Conservation (phyloP, 2,329 filamentous ascomycete genomes). For the Epichloe sp. region DNA sequence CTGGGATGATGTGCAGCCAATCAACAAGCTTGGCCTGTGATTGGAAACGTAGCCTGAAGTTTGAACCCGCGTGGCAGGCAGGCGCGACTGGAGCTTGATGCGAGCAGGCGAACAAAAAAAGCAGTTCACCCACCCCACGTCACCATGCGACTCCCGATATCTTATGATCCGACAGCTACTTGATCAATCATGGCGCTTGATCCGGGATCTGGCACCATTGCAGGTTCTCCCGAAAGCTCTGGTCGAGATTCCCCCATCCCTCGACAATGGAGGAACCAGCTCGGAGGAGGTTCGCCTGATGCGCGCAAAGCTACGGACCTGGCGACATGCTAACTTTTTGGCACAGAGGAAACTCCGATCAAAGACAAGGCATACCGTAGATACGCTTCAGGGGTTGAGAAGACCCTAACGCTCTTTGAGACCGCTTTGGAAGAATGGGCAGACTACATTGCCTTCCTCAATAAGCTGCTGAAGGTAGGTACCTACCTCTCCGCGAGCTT, state of each 20-base stretch:
- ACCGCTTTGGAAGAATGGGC: slow-evolving; percentile 95
- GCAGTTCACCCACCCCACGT: neutral
- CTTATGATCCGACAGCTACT: slow-evolving; percentile 9
- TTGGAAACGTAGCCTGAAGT: slow-evolving; percentile 10
- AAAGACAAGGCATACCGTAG: slow-evolving; percentile 66
- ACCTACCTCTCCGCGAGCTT: slow-evolving; percentile 10
- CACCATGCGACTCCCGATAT: slow-evolving; percentile 3
- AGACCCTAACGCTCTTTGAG: slow-evolving; percentile 80
- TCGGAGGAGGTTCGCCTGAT: slow-evolving; percentile 54
- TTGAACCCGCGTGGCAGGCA: neutral
- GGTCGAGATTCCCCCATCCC: slow-evolving; percentile 67
- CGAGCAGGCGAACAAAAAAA: neutral
- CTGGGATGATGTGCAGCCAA: neutral
- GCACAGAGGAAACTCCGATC: slow-evolving; percentile 37
- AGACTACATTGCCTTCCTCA: slow-evolving; percentile 96
- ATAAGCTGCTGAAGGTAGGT: slow-evolving; percentile 88
- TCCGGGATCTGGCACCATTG: slow-evolving; percentile 40
- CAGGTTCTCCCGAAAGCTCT: slow-evolving; percentile 68
- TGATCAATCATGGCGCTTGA: slow-evolving; percentile 48
- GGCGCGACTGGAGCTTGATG: neutral
- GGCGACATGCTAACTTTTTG: slow-evolving; percentile 1
- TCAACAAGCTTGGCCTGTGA: neutral
- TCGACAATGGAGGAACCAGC: slow-evolving; percentile 64
- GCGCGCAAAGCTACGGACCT: slow-evolving; percentile 5
- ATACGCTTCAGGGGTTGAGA: slow-evolving; percentile 80